Evolutionary conservation across 306 rosid genomes (phyloP).

Genomic region (Vachellia collinsii): DNA sequence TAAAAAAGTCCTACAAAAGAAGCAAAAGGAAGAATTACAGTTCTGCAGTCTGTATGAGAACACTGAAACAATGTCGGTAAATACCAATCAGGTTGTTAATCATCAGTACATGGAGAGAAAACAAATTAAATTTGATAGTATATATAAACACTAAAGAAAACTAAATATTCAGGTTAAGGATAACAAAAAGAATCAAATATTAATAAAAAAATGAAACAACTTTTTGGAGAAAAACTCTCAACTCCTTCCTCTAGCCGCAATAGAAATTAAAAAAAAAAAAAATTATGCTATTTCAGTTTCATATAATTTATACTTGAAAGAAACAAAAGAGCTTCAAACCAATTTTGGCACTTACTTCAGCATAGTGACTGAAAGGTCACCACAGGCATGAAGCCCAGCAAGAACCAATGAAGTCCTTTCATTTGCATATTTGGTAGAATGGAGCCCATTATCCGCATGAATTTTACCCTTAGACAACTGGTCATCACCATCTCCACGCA

Average conservation of each 20-base stretch:
- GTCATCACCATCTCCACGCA: conserved; percentile 43
- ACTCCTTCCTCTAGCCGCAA: conserved; percentile 7
- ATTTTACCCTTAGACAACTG: conserved; percentile 36
- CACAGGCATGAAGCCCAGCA: conserved; percentile 99
- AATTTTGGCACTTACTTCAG: conserved; percentile 65
- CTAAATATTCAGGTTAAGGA: conserved; percentile 1
- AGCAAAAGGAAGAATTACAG: conserved; percentile 35
- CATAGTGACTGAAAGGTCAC: conserved; percentile 92
- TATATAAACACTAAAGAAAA: conserved; percentile 16
- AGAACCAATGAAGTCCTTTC: conserved; percentile 61
- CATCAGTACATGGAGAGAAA: conserved; percentile 22
- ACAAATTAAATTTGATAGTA: conserved; percentile 12
- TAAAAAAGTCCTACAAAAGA: conserved; percentile 67
- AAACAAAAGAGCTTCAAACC: conserved; percentile 20
- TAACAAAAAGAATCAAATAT: conserved; percentile 8
- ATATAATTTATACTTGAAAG: background rate
- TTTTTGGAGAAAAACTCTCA: conserved; percentile 6
- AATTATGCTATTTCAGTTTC: background rate
- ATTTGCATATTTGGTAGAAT: conserved; percentile 38
- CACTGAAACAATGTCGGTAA: background rate
- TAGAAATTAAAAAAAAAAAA: conserved; percentile 27
- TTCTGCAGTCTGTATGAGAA: conserved; percentile 1
- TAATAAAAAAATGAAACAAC: conserved; percentile 23
- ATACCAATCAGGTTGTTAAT: conserved; percentile 7
- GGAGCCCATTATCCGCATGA: conserved; percentile 34